Evolutionary conservation across 1,284 basidiomycete species (phyloP), one percentile per base, ranked within the genome.

Genomic region (Sphaerobolus stellatus): DNA sequence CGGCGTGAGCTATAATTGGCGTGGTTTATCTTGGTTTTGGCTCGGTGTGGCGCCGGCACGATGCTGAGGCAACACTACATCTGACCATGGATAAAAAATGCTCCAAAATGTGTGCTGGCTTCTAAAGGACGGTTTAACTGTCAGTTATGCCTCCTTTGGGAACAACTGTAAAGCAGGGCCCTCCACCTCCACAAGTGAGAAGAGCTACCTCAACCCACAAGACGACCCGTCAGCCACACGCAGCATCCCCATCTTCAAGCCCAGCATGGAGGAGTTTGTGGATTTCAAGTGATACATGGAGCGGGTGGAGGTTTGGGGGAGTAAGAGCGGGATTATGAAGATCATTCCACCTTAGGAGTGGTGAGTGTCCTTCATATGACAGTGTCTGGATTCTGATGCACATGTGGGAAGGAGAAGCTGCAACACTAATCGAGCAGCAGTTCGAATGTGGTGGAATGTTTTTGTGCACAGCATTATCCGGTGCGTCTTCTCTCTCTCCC

Each of bases 201-300:
- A 79, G 58, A 73, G 76, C 40, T 88, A 83, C 80, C 75, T 90
- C 48, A 82, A 81, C 67, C 93, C 92, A 14, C 80, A 82, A 44
- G 90, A 94, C 66, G 93, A 95, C 74, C 89, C 86, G 11, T 68
- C 84, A n/a, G 91, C 91, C 0, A 79, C 84, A 62, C 84, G 90
- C 51, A 94, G 94, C 38, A 94, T 97, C 46, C 94, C 94, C 14
- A 91, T 98, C 14, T 98, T 98, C 79, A 89, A 86, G 66, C 94
- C 94, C 5, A 85, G 88, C 1, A 86, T 94, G 81, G 85, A 88
- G 50, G 90, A 95, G 62, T 96, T 95, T 63, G 66, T 78, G 62
- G 90, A 96, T 67, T 96, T 96, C 68, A 93, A 95, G 66, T 83
- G 70, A 4, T 98, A 94, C 69, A 88, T 96, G 80, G 86, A 83